These are phyloP conservation scores for Priceomyces fermenticarens DNA, from an alignment of 805 yeast species.

Conservation along the genomic window DNA sequence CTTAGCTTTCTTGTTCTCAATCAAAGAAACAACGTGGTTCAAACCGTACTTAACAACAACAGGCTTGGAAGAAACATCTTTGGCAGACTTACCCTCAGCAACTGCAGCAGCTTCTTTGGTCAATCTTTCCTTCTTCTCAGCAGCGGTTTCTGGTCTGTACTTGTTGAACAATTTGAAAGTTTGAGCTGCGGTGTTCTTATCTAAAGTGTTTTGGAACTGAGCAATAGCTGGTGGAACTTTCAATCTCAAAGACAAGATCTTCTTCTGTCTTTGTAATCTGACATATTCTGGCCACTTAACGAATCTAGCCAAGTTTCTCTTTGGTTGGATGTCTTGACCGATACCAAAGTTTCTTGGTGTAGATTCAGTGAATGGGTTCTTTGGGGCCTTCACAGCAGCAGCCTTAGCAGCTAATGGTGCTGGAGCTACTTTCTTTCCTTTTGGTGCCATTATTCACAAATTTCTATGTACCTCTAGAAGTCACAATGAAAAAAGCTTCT, in stretches of 20 bases:
- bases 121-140: constrained; percentile 98
- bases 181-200: constrained; percentile 98
- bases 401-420: constrained; percentile 90
- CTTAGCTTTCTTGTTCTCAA: constrained; percentile 98
- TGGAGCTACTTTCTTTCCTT: constrained; percentile 88
- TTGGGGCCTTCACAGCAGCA: constrained; percentile 29
- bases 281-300: constrained; percentile 99
- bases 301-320: constrained; percentile 93
- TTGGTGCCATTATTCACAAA: constrained; percentile 34
- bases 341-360: constrained; percentile 93
- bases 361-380: constrained; percentile 87
- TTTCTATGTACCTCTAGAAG: background rate
- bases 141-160: constrained; percentile 97
- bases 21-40: constrained; percentile 95
- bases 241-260: constrained; percentile 90
- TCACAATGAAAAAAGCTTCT: no score
- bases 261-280: constrained; percentile 98
- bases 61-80: constrained; percentile 96
- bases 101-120: constrained; percentile 98
- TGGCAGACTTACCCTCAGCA: constrained; percentile 96
- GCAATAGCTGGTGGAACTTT: constrained; percentile 99
- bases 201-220: constrained; percentile 93
- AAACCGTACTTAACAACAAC: constrained; percentile 96
- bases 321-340: constrained; percentile 95
- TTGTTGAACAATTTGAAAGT: constrained; percentile 96